Conservation (phyloP, 2,329 filamentous ascomycete genomes). For the Aspergillus sergii region DNA sequence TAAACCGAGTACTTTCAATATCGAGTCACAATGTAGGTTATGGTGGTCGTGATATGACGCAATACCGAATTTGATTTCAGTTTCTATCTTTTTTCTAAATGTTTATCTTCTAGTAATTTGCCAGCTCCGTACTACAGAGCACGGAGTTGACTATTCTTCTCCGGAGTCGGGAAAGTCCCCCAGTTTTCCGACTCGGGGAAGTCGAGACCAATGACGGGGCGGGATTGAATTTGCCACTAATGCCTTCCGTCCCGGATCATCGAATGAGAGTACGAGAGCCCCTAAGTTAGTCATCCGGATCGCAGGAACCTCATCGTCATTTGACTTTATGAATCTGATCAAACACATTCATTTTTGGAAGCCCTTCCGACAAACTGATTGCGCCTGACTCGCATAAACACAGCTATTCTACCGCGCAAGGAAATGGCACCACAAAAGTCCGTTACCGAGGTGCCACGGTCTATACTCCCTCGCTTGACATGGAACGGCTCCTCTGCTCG, state of each 20-base stretch:
- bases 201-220: not conserved
- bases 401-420: not conserved
- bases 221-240: no score
- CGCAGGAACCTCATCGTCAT: not conserved
- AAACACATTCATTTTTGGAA: not conserved
- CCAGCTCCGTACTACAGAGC: no score
- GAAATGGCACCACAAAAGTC: conserved; percentile 46
- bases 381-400: not conserved
- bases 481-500: conserved; percentile 43
- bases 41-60: not conserved
- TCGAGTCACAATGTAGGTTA: not conserved
- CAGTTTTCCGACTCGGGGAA: not conserved
- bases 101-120: no score
- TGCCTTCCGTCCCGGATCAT: not conserved
- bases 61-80: not conserved
- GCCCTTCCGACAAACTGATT: not conserved
- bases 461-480: conserved; percentile 45
- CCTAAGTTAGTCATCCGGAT: not conserved
- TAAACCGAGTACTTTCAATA: not conserved
- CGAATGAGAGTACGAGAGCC: not conserved
- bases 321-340: not conserved
- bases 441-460: conserved; percentile 47
- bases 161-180: not conserved
- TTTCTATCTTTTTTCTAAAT: not conserved
- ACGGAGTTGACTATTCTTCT: not conserved